Evolutionary conservation across 148 eudicot genomes (phyloP).

Genomic region (Cornus kousa): DNA sequence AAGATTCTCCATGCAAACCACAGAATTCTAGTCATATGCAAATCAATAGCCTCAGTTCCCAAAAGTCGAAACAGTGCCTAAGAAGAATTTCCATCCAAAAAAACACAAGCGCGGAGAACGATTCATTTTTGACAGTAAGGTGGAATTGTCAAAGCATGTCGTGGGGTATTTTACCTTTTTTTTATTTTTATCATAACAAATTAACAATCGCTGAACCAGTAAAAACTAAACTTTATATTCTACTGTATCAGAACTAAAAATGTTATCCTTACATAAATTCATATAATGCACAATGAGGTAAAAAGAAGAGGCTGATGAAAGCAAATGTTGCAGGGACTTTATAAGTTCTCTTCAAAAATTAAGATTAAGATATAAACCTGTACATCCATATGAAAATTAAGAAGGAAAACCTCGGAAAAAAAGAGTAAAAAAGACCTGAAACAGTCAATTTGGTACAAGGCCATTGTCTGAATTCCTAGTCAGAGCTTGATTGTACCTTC

Average conservation of each 20-base stretch:
- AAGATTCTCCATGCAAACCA: too few relatives aligned
- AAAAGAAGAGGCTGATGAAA: neutral
- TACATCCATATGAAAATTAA: neutral
- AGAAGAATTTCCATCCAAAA: too few relatives aligned
- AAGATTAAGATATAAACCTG: slow-evolving; percentile 4
- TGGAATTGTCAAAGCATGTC: too few relatives aligned
- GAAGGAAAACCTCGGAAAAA: neutral
- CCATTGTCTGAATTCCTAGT: neutral
- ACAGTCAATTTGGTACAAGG: slow-evolving; percentile 11
- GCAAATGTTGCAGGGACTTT: neutral
- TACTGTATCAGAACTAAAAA: neutral
- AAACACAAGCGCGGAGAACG: too few relatives aligned
- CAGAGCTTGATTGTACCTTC: slow-evolving; percentile 5
- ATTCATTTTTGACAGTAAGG: too few relatives aligned
- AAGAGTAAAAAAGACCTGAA: slow-evolving; percentile 4
- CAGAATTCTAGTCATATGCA: too few relatives aligned
- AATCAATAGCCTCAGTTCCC: too few relatives aligned
- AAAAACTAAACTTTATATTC: neutral
- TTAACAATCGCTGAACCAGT: neutral
- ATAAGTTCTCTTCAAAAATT: neutral
- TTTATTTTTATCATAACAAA: neutral
- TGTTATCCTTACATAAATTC: neutral
- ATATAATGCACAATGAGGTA: neutral
- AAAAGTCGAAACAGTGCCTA: too few relatives aligned
- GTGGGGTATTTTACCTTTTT: too few relatives aligned